Base-by-base conservation (phyloP, 83 land plant genomes). In the Diphasiastrum complanatum region DNA sequence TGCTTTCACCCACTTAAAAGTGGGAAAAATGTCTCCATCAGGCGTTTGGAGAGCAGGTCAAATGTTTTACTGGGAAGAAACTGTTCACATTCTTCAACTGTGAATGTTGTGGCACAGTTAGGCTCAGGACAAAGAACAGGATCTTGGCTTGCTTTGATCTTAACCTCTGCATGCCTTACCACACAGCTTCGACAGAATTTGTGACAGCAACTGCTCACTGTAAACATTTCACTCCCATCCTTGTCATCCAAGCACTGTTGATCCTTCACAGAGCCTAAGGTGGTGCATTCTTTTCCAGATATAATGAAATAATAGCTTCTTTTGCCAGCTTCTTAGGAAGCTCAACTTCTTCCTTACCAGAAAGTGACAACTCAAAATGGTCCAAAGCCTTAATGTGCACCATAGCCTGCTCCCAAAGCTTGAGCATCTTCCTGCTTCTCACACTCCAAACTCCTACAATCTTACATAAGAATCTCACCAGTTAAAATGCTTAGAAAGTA, bases 91-190 rank as follows among this genome's bases (percentile, higher is more conserved):
- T 86, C 80, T 43, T 48, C 51, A 6, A 51, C 38, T 5, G 79
- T 70, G 12, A 90, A 77, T 57, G 43, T 62, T 48, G 85, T 70
- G 45, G 70, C 75, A 60, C 96, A 90, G 47, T 61, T 70, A 33
- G 73, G 64, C 45, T 83, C 88, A 37, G 96, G 96, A 52, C 88
- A 90, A 31, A 79, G 75, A 47, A 83, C 63, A 4, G 84, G 96
- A 32, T 81, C 74, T 61, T 82, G 90, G 30, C 74, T 60, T 2
- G 83, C 46, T 40, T 73, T 70, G 25, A 89, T 60, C 55, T 78
- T 83, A 8, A 76, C 78, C 60, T 85, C 80, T 33, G 71, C 73
- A 71, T 89, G 83, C 20, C 69, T 76, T 35, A 53, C 68, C 72
- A 89, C 64, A 47, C 97, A 90, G 2, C 61, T 41, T 5, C 72